Evolutionary conservation across 2,329 filamentous ascomycete species (phyloP), one percentile per base, ranked within the genome.

Genomic region (Tympanopsis confertula): DNA sequence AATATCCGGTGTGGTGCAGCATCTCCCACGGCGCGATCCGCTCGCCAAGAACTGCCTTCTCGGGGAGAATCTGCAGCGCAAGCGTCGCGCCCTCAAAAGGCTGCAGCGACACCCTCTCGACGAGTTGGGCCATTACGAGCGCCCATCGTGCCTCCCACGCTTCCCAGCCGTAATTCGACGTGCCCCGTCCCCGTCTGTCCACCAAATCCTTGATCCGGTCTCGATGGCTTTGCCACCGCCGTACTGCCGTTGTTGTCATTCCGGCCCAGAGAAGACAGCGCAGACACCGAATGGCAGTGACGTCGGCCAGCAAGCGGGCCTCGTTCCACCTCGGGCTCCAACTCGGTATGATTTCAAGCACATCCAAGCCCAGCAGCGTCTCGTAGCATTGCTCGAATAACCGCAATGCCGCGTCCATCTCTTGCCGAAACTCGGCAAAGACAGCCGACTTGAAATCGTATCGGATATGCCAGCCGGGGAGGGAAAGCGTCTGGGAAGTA

Each of bases 1-100:
- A 82, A 49, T 82, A 82, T 4, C 78, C 78, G 1, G 70, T 65
- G 48, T 82, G 78, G 43, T 82, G 78, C 5, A 82, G 60, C 26
- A 69, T 52, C 44, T 82, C 76, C 71, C 74, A 80, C 0, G 78
- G 76, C 24, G 71, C 68, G 4, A 79, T 50, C 12, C 74, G 63
- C 42, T 81, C 75, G 14, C 67, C 68, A 29, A 69, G 56, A 4
- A 76, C 61, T 13, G 57, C 61, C 52, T 78, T 81, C 42, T 82
- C 78, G 1, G 74, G 68, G 22, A 57, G 61, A 5, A 78, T 57
- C 43, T 66, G 78, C 5, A 78, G 53, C 13, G 55, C 50, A 36
- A 52, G 52, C 2, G 61, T 62, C 2, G 58, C 55, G 1, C 66
- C 61, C 2, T 57, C 58, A 14, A 78, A 57, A 22, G 69, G 69